Percentiles rank a stretch among this genome's conserved stretches.
Conservation (phyloP, 805 yeast species). For the Monosporozyma aerobia region DNA sequence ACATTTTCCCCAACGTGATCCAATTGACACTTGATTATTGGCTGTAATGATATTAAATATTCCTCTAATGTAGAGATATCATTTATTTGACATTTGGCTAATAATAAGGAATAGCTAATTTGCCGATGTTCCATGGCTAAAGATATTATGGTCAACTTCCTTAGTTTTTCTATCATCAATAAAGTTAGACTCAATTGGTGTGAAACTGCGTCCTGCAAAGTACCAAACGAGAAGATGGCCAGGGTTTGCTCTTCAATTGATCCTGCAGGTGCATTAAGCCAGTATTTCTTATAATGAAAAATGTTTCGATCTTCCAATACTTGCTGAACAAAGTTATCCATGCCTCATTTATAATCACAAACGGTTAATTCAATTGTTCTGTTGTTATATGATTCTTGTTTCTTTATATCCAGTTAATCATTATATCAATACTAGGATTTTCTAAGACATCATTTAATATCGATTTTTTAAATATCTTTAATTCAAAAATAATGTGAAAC, state of each 20-base stretch:
- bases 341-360: background rate
- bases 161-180: constrained; percentile 16
- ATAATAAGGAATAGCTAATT: constrained; percentile 10
- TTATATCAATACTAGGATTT: no score
- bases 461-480: no score
- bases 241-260: constrained; percentile 7
- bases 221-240: constrained; percentile 25
- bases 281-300: constrained; percentile 20
- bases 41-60: constrained; percentile 15
- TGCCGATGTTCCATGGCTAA: constrained; percentile 13
- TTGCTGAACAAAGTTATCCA: background rate
- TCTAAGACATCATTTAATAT: no score
- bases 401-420: background rate
- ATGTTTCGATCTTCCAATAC: constrained; percentile 14
- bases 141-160: constrained; percentile 16
- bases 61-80: constrained; percentile 13
- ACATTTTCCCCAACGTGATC: constrained; percentile 17
- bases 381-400: background rate
- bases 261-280: constrained; percentile 12
- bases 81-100: constrained; percentile 8
- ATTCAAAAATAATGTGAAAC: no score
- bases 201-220: constrained; percentile 10
- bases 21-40: constrained; percentile 12
- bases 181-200: constrained; percentile 4
- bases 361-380: background rate